Evolutionary conservation across 2,329 filamentous ascomycete genomes (phyloP), one percentile per base, ranked within the genome.

Genomic region (Akanthomyces lecanii): DNA sequence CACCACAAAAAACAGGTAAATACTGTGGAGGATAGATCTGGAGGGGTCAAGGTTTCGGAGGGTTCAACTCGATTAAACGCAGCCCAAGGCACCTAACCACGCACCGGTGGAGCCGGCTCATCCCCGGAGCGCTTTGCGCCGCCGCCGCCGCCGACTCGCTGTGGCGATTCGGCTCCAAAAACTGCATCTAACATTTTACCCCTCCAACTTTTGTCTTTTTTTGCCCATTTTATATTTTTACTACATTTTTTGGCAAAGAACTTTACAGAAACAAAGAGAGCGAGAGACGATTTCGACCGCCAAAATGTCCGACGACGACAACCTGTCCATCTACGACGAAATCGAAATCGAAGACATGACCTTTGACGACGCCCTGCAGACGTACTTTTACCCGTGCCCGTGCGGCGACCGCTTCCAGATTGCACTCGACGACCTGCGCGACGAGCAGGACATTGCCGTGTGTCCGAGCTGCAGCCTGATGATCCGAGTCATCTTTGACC

Each of bases 261-360:
- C 47, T 16, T 54, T 38, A 30, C 63, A 54, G 36, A 25, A 12
- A 51, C 33, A n/a, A 4, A 18, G 4, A 5, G 52, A 18, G 18
- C 23, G 25, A 54, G 21, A 42, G 23, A 33, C 55, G 51, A 61
- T 12, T 44, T 2, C 16, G 6, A 14, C 25, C n/a, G 36, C 50
- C 62, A 78, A 68, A 63, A 88, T 88, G 85, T 81, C 86, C 42
- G 86, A 88, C 73, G 59, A 88, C 73, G 82, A 85, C 60, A 79
- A 79, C 40, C 76, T 89, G 63, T 87, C 89, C 69, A 91, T 97
- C 74, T 98, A 97, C 81, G 94, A 98, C 73, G 94, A 97, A 77
- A 94, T 98, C 77, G 94, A 98, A 76, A 97, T 98, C 79, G 94
- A 98, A 76, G 95, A 99, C 78, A 96, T 97, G 92, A 95, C 90